Evolutionary conservation across 805 yeast genomes (phyloP).

Genomic region (Candida michaelii): DNA sequence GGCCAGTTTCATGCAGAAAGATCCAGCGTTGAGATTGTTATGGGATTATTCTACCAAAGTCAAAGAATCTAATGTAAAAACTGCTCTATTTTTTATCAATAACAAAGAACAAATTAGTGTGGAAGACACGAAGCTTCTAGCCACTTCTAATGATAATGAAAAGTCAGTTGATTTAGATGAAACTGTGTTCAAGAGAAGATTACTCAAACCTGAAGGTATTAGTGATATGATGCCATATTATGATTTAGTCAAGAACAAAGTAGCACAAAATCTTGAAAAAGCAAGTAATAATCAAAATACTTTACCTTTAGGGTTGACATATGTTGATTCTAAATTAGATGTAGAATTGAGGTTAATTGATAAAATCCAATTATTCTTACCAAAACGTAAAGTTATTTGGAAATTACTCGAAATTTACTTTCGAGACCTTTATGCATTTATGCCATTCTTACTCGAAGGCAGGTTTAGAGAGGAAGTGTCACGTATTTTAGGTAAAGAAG

Average conservation of each 20-base stretch:
- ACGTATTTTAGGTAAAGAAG: constrained; percentile 33
- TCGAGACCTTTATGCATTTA: constrained; percentile 44
- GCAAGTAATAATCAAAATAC: constrained; percentile 17
- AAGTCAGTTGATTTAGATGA: constrained; percentile 18
- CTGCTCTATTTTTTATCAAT: constrained; percentile 24
- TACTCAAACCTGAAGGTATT: constrained; percentile 35
- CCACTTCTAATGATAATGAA: constrained; percentile 11
- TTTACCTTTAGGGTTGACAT: constrained; percentile 33
- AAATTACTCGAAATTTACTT: constrained; percentile 43
- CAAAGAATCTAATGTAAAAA: constrained; percentile 20
- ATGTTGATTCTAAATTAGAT: constrained; percentile 30
- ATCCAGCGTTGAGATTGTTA: constrained; percentile 29
- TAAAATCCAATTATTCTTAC: constrained; percentile 37
- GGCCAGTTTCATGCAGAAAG: constrained; percentile 37
- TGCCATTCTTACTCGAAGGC: constrained; percentile 46
- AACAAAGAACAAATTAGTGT: constrained; percentile 19
- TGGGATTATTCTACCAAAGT: constrained; percentile 30
- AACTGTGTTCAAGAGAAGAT: constrained; percentile 27
- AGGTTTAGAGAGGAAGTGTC: constrained; percentile 30
- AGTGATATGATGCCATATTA: constrained; percentile 36
- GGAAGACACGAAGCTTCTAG: constrained; percentile 24
- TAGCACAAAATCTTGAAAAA: constrained; percentile 14
- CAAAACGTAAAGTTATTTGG: constrained; percentile 40
- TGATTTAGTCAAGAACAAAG: constrained; percentile 20
- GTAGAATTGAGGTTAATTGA: constrained; percentile 30